Evolutionary conservation across 257 asterid genomes (phyloP).

Genomic region (Forsythia suspensa): DNA sequence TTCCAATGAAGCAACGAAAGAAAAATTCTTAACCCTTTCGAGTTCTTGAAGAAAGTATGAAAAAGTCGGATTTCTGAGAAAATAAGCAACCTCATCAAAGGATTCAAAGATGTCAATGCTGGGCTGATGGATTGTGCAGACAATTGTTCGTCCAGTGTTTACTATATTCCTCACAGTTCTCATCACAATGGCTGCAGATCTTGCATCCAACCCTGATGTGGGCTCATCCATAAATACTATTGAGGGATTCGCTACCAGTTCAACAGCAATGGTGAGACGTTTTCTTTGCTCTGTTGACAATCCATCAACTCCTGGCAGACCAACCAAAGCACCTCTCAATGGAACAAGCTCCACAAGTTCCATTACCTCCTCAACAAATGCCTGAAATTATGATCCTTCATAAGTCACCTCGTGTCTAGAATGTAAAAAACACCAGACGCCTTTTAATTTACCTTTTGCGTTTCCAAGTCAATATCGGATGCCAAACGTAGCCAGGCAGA

Average conservation of each 20-base stretch:
- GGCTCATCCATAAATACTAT: constrained; percentile 97
- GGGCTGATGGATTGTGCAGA: constrained; percentile 96
- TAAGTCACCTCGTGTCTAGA: constrained; percentile 27
- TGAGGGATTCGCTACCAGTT: constrained; percentile 93
- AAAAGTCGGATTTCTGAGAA: constrained; percentile 4
- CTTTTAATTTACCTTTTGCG: constrained; percentile 66
- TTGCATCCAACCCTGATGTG: constrained; percentile 95
- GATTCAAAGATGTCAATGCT: constrained; percentile 97
- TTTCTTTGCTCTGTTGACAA: constrained; percentile 93
- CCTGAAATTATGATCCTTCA: constrained; percentile 48
- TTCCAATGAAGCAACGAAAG: background rate
- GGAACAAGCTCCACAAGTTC: constrained; percentile 92
- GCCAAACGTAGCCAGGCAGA: constrained; percentile 91
- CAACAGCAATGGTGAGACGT: constrained; percentile 93
- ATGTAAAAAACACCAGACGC: constrained; percentile 3
- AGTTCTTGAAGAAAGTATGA: background rate
- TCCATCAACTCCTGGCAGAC: constrained; percentile 94
- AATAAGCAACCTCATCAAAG: constrained; percentile 75
- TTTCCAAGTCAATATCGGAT: constrained; percentile 71
- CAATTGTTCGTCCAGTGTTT: constrained; percentile 93
- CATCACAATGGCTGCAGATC: constrained; percentile 98
- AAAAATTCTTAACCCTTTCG: background rate
- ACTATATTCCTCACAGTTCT: constrained; percentile 95
- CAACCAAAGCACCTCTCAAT: constrained; percentile 81
- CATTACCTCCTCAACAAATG: constrained; percentile 95